Evolutionary conservation across 164 flowering plant species (phyloP), one percentile per base, ranked within the genome.

Genomic region (Litsea cubeba): DNA sequence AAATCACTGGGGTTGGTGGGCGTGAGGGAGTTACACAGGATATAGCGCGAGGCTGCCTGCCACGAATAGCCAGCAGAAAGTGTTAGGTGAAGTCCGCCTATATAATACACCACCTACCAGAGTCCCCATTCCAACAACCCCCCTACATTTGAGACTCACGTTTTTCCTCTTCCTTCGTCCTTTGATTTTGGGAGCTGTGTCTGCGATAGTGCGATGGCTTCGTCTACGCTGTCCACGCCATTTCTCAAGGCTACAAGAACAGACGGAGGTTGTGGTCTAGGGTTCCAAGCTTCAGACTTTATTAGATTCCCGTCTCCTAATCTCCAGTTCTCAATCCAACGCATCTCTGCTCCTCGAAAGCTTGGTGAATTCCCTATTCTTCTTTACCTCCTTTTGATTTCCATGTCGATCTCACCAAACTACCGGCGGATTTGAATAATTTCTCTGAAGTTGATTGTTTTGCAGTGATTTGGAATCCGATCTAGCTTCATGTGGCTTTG

Each of bases 151-250:
- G 46, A 40, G 46, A 40, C 11, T 40, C 46, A 40, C 46, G 10
- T 40, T 40, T 40, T 40, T 40, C 46, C 46, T 8, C 46, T 40
- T 40, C 46, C 11, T 40, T 40, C 46, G 2, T 8, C 10, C 46
- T 40, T 40, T 1, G 46, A 14, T 8, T 40, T 40, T 7, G 46
- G 3, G 60, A 54, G 60, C 1, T 54, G 5, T 22, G 18, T 62
- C 65, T 26, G 15, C 10, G 50, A 90, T 88, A 92, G 89, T 26
- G 15, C 10, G 50, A 90, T 88, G 95, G 89, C 93, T 76, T 86
- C 89, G 20, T 88, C 90, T 69, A 77, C 88, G 74, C 77, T 86
- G 2, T 72, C 89, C 69, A 83, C 83, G 64, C 62, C 77, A 2
- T 86, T 87, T 50, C 80, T 88, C 60, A 81, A 78, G 15, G 78